These are phyloP conservation scores for Citrus glauca DNA, from an alignment of 345 rosid genomes.

Conservation along the genomic window DNA sequence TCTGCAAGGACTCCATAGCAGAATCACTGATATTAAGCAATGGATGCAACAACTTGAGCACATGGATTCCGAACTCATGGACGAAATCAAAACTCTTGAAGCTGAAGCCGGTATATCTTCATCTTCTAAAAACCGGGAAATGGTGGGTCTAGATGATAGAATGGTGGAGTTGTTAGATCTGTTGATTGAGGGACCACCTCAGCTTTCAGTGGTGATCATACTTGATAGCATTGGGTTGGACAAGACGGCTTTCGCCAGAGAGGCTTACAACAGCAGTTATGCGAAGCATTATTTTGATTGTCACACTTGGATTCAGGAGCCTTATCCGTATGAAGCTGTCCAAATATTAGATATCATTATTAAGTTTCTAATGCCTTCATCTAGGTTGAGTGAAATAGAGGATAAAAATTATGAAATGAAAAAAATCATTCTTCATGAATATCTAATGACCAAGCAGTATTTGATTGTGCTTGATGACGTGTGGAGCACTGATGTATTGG, in stretches of 20 bases:
- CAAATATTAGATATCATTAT: not conserved
- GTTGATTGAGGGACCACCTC: not conserved
- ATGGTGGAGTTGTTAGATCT: not conserved
- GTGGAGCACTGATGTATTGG: fast-evolving
- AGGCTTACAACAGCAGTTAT: not conserved
- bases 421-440: too few relatives aligned
- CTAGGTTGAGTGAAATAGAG: too few relatives aligned
- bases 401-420: not conserved
- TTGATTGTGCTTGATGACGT: too few relatives aligned
- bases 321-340: fast-evolving
- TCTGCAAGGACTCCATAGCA: not conserved
- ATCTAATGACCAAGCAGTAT: too few relatives aligned
- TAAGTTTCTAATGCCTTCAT: not conserved
- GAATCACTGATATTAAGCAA: not conserved
- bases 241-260: too few relatives aligned
- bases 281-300: slow-evolving; percentile 1
- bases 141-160: not conserved
- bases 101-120: not conserved
- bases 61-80: fast-evolving
- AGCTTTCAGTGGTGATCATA: not conserved
- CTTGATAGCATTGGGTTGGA: not conserved
- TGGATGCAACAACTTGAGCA: not conserved
- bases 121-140: not conserved
- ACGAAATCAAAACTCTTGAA: not conserved
- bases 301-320: not conserved